These are phyloP conservation scores for Venturia asperata DNA, from an alignment of 2,329 filamentous ascomycete species.

Conservation along the genomic window DNA sequence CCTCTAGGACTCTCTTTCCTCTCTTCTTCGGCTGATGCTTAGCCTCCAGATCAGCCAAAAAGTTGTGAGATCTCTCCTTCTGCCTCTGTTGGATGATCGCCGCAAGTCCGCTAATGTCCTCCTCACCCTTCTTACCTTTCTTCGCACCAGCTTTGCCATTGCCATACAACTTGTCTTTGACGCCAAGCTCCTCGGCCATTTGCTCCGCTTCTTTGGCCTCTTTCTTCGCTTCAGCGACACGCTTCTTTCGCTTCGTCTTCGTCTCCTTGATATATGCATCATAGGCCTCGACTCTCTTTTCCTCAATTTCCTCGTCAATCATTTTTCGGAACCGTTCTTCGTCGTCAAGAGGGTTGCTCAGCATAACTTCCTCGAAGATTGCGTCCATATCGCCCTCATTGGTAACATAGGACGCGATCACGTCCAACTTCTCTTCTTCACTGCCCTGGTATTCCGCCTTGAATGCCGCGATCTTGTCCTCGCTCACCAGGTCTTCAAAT, in stretches of 20 bases:
- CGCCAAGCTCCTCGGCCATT: slow-evolving; percentile 65
- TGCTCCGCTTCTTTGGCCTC: slow-evolving; percentile 69
- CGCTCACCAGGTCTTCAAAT: slow-evolving; percentile 67
- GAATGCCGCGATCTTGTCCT: slow-evolving; percentile 68
- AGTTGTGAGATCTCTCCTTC: slow-evolving; percentile 49
- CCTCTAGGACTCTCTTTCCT: slow-evolving; percentile 43
- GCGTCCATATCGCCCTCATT: slow-evolving; percentile 66
- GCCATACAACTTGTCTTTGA: slow-evolving; percentile 62
- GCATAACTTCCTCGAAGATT: slow-evolving; percentile 78
- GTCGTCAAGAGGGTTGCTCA: slow-evolving; percentile 75
- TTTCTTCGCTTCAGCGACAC: slow-evolving; percentile 55
- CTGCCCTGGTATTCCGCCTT: slow-evolving; percentile 74
- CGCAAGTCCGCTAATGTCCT: slow-evolving; percentile 44
- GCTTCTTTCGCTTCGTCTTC: slow-evolving; percentile 52
- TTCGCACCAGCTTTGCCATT: slow-evolving; percentile 32
- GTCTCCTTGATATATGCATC: slow-evolving; percentile 65
- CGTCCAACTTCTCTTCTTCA: slow-evolving; percentile 72
- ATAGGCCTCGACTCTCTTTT: slow-evolving; percentile 59
- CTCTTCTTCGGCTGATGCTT: slow-evolving; percentile 56
- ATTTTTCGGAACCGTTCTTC: slow-evolving; percentile 77
- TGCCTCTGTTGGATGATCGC: slow-evolving; percentile 69
- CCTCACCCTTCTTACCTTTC: slow-evolving; percentile 41
- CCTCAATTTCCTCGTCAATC: slow-evolving; percentile 71
- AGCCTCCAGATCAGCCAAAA: slow-evolving; percentile 67
- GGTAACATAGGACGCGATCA: slow-evolving; percentile 69